A percentile compares a stretch with the other conserved stretches of the same genome.
phyloP scores from a whole-genome alignment of 345 rosid species.

The Orychophragmus violaceus region DNA sequence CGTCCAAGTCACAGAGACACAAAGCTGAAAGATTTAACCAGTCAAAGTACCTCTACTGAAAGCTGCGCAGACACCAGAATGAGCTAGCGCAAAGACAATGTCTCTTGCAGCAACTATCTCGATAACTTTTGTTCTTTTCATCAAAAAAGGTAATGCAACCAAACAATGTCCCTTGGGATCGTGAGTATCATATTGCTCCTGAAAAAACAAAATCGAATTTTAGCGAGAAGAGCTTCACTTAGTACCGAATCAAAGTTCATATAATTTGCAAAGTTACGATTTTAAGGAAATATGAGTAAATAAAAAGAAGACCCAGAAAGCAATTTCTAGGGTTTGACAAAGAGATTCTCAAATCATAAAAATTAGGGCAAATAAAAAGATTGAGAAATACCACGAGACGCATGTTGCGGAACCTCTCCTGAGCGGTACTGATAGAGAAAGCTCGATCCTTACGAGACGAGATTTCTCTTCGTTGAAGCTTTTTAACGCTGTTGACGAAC shows the following conservation, averaged over 20 bases:
- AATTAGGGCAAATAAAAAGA: constrained; percentile 1
- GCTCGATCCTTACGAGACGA: constrained; percentile 55
- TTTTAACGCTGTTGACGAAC: constrained; percentile 60
- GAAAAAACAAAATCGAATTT: neutral
- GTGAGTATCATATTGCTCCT: constrained; percentile 97
- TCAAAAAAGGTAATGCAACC: constrained; percentile 76
- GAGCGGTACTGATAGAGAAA: constrained; percentile 55
- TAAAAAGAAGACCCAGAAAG: neutral
- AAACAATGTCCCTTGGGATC: constrained; percentile 83
- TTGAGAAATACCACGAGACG: constrained; percentile 41
- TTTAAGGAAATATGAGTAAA: neutral
- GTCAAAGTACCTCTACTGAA: constrained; percentile 69
- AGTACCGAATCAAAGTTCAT: neutral
- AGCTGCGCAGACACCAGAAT: constrained; percentile 94
- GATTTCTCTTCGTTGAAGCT: constrained; percentile 73
- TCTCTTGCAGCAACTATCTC: constrained; percentile 96
- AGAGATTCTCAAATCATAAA: neutral
- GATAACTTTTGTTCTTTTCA: constrained; percentile 83
- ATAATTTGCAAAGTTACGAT: neutral
- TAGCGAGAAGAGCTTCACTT: neutral
- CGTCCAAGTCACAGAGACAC: neutral
- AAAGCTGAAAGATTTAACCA: neutral
- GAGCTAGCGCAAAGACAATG: constrained; percentile 93
- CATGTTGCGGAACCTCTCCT: constrained; percentile 67
- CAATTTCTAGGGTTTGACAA: constrained; percentile 19